These are phyloP conservation scores for Leccinum arenicola DNA, from an alignment of 768 basidiomycete species.

Conservation along the genomic window DNA sequence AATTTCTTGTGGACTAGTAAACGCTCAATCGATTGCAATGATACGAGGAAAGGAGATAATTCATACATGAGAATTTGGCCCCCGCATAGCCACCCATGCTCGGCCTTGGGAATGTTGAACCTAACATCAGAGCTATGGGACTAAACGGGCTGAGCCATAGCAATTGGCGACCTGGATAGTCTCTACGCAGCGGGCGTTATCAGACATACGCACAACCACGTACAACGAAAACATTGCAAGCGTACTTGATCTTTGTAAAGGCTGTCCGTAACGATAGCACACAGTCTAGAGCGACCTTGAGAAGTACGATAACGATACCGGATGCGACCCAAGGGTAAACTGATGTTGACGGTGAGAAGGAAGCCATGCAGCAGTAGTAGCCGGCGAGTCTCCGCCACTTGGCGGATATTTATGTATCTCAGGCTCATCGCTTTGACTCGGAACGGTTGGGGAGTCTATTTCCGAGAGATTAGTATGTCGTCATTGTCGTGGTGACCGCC, in stretches of 20 bases:
- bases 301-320: conserved; percentile 3
- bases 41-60: no score
- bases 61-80: conserved; percentile 37
- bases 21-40: not conserved
- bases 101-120: conserved; percentile 33
- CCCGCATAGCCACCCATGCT: conserved; percentile 34
- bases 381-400: no score
- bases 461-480: no score
- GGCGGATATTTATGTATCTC: no score
- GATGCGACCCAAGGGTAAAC: conserved; percentile 10
- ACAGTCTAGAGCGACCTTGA: conserved; percentile 8
- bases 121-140: conserved; percentile 24
- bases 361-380: not conserved
- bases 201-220: no score
- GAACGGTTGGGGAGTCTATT: no score
- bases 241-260: conserved; percentile 19
- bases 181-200: conserved; percentile 4
- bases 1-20: conserved; percentile 37
- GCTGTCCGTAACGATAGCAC: conserved; percentile 3
- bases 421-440: no score
- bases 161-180: conserved; percentile 15
- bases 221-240: not conserved
- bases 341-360: not conserved
- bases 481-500: no score
- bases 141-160: conserved; percentile 36